These are phyloP conservation scores for Loxodes magnus DNA, from an alignment of 73 alveolate genomes.

Conservation along the genomic window DNA sequence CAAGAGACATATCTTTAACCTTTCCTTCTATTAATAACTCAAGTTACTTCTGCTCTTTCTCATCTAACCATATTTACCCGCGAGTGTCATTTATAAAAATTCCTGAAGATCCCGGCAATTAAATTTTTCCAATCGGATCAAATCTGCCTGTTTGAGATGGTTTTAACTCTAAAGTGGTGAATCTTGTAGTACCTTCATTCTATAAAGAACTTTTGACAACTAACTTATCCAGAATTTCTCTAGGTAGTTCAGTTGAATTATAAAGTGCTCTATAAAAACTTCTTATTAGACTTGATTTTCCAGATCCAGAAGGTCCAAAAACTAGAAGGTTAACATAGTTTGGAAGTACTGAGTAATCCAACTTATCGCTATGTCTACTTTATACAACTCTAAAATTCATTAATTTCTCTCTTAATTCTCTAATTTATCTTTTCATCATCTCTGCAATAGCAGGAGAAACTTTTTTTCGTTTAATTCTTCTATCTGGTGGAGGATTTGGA, in stretches of 20 bases:
- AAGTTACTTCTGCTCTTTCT: conserved; percentile 47
- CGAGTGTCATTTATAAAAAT: conserved; percentile 41
- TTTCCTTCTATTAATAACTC: conserved; percentile 60
- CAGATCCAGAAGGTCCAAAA: conserved; percentile 62
- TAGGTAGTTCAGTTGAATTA: conserved; percentile 14
- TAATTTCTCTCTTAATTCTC: conserved; percentile 16
- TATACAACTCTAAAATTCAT: conserved; percentile 11
- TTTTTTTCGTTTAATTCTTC: conserved; percentile 1
- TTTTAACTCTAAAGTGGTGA: no score
- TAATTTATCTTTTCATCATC: conserved; percentile 13
- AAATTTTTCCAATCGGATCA: no score
- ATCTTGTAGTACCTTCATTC: conserved; percentile 32
- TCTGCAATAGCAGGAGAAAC: conserved; percentile 12
- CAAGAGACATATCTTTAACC: conserved; percentile 57
- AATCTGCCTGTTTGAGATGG: no score
- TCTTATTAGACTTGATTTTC: conserved; percentile 44
- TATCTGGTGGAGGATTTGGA: conserved; percentile 13
- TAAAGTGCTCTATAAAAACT: conserved; percentile 45
- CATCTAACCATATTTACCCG: conserved; percentile 75
- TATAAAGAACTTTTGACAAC: conserved; percentile 13
- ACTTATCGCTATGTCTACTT: not conserved
- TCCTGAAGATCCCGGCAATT: no score
- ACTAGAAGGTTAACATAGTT: conserved; percentile 37
- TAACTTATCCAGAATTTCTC: conserved; percentile 11
- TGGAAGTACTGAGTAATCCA: conserved; percentile 15